A percentile compares a stretch with the other conserved stretches of the same genome.
Evolutionary conservation across 2,329 filamentous ascomycete species (phyloP).

Genomic region (Xylariales sp.): DNA sequence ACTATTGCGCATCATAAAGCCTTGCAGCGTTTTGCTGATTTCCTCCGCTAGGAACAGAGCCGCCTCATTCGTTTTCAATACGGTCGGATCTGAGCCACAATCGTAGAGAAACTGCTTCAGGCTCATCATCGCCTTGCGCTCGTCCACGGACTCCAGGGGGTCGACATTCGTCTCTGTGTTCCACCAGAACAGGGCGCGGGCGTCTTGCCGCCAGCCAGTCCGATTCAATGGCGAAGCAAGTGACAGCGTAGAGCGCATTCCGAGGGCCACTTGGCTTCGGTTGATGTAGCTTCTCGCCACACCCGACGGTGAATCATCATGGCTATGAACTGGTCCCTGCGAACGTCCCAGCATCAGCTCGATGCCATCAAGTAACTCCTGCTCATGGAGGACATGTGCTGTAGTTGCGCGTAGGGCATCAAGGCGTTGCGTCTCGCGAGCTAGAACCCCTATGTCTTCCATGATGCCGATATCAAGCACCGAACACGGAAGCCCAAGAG

Average conservation of each 20-base stretch:
- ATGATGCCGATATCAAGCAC: background rate
- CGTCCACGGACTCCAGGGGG: no score
- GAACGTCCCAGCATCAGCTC: background rate
- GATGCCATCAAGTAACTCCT: conserved; percentile 13
- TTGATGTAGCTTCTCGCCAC: background rate
- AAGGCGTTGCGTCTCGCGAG: background rate
- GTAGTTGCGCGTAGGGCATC: background rate
- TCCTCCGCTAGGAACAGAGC: conserved; percentile 10
- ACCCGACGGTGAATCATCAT: background rate
- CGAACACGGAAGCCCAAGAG: background rate
- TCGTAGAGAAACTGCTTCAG: no score
- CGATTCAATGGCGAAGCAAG: background rate
- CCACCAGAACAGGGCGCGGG: no score
- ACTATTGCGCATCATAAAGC: conserved; percentile 13
- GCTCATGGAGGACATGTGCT: conserved; percentile 5
- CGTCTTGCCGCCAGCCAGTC: background rate
- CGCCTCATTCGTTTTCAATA: conserved; percentile 8
- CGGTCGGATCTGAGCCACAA: conserved; percentile 8
- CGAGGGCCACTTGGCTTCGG: background rate
- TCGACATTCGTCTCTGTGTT: no score
- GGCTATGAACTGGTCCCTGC: conserved; percentile 4
- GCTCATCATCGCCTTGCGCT: no score
- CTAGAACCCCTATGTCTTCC: conserved; percentile 31
- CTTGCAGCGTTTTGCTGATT: conserved; percentile 14
- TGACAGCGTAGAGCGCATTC: background rate